Base-by-base conservation (phyloP, 2,329 filamentous ascomycete species). In the Monilinia aucupariae region DNA sequence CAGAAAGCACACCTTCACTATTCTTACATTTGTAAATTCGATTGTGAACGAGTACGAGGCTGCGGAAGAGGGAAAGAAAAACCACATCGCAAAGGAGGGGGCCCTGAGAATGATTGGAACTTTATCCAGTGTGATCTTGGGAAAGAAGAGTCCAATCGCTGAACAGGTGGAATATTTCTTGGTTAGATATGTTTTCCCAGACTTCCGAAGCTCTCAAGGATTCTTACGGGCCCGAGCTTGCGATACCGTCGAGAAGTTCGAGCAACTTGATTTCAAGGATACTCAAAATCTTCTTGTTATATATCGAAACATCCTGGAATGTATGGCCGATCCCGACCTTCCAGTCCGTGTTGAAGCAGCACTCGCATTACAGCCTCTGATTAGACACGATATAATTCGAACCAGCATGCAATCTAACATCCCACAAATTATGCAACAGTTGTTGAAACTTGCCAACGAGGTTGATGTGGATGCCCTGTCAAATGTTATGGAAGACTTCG, bases 401-500 rank as follows among this genome's bases (percentile, higher is more conserved):
- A 88, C 87, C 48, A 94, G 90, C 76, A 97, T 99, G 94, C 92
- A 97, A 77, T 87, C 92, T 73, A 97, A 92, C 75, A 99, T 99
- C 69, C 92, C 94, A 20, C 96, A 96, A 72, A 97, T 99, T 72
- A 99, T 99, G 94, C 96, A 97, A 78, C 93, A 99, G 77, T 83
- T 99, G 17, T 82, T 99, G 61, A 97, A 97, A 79, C 81, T 99
- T 63, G 93, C 94, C 34, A 99, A 99, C 73, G 94, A 99, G 77
- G 94, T 96, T 64, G 94, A 99, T 74, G 93, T 99, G 54, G 94
- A 99, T 76, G 92, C 94, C 6, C 81, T 99, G 48, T 93, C 94
- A 27, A 97, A 97, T 72, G 94, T 99, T 47, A 99, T 99, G 94
- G 94, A 99, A 77, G 94, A 99, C 74, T 99, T 99, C 74, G 94